Base-by-base conservation (phyloP, 2,329 filamentous ascomycete species). In the Nemania abortiva region DNA sequence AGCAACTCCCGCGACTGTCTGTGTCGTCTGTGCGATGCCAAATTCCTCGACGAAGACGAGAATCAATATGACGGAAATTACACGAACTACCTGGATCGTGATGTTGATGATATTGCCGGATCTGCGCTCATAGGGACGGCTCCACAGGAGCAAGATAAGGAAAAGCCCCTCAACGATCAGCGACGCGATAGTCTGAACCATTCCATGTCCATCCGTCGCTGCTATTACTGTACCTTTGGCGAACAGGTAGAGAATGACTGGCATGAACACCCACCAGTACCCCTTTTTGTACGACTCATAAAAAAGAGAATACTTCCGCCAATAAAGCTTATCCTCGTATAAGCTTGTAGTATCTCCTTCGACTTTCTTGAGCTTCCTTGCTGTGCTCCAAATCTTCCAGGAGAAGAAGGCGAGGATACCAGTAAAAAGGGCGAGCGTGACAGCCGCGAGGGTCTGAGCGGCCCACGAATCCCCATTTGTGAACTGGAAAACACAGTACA, bases 201-300 rank as follows among this genome's bases (percentile, higher is more conserved):
- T 87, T 57, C 95, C 96, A 77, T 97, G 90, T 13, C 94, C 94
- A 77, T 98, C 92, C 52, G 89, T 93, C 34, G 89, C 92, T 15
- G 95, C 95, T 73, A 98, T 90, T 66, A 95, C 89, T 70, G 90
- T 91, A 63, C 95, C 95, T 83, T 96, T 96, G 78, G 90, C 91
- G 77, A 98, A 94, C 85, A 95, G 92, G 85, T 98, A 98, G 72
- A 94, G 70, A 77, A 98, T 97, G 70, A 88, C 85, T 0, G 96
- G 96, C 15, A 98, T 87, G 78, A 99, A 98, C 27, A 98, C 82
- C 95, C 95, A 98, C 96, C 96, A 99, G 84, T 95, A 97, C 75
- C 91, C 89, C 81, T 92, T 94, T 84, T 94, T 94, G 86, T 97
- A 98, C 75, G 91, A 91, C 77, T 98, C 96, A 84, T 99, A 99